Base-by-base conservation (phyloP, 1,284 basidiomycete species). In the Amylostereum areolatum region DNA sequence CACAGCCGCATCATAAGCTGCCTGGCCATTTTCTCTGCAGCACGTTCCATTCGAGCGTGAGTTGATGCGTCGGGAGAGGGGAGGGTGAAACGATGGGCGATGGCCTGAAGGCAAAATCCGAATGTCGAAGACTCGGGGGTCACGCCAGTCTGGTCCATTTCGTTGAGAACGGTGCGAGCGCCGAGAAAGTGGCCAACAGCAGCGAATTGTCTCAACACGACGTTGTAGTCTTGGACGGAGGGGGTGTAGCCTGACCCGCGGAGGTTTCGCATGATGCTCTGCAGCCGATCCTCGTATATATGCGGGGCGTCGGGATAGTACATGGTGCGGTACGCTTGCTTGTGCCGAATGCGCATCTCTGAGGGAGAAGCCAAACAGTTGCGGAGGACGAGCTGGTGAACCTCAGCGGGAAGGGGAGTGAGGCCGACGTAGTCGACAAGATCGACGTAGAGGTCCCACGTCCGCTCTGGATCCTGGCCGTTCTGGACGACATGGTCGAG, bases 201-300 rank as follows among this genome's bases (percentile, higher is more conserved):
- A 36, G 85, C 83, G 54, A 88, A 87, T 50, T 88, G 84, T 52
- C 77, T 72, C 45, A 91, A 63, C 46, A 91, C 67, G 59, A 82
- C 83, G 61, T 90, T 75, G 62, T 85, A 90, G 62, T 90, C 88
- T 2, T 79, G 75, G 46, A 83, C 52, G 5, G 68, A 60, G 2
- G 86, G 83, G 30, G 59, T 64, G 39, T 59, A 60, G 6, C 79
- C 80, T 12, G 73, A 60, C 34, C 70, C 66, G 47, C 79, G 78
- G 32, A 90, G 89, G 61, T 86, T 86, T 46, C 72, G 73, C 51
- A 89, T 78, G 59, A 89, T 67, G 12, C 72, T 65, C 60, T 79
- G 77, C 57, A 86, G 77, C 34, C 86, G 80, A 25, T 67, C 61
- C 65, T 89, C 87, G 56, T 82, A 74, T 2, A 71, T 44, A 55